A percentile compares a stretch with the other conserved stretches of the same genome.
These are phyloP conservation scores for Moricandia moricandioides DNA, from an alignment of 345 rosid species.

Conservation along the genomic window DNA sequence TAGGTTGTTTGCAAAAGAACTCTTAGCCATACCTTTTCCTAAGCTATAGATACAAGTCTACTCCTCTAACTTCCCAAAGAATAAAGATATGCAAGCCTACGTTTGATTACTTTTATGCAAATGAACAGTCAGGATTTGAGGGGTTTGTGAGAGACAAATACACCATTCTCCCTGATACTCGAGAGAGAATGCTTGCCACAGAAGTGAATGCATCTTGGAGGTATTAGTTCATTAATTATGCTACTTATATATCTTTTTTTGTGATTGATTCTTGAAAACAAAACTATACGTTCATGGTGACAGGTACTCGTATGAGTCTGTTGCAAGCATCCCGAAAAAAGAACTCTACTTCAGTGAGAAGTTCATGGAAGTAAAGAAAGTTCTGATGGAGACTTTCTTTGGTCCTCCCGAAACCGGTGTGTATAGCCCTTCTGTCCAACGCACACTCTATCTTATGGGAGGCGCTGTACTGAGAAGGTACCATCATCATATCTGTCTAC, in stretches of 20 bases:
- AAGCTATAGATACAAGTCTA: no score
- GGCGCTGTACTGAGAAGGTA: conserved; percentile 75
- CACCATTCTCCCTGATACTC: conserved; percentile 87
- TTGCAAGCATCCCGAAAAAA: conserved; percentile 53
- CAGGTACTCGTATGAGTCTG: conserved; percentile 75
- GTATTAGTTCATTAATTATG: conserved; percentile 38
- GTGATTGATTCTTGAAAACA: conserved; percentile 2
- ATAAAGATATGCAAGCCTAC: no score
- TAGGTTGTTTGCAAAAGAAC: neutral
- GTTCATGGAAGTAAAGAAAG: conserved; percentile 58
- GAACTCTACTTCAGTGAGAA: conserved; percentile 63
- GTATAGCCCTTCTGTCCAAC: conserved; percentile 95
- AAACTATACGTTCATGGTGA: conserved; percentile 22
- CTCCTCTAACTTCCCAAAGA: no score
- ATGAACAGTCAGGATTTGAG: conserved; percentile 91
- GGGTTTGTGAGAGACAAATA: conserved; percentile 82
- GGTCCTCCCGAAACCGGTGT: conserved; percentile 83
- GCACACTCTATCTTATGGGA: conserved; percentile 82
- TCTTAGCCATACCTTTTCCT: neutral
- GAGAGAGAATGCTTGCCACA: conserved; percentile 86
- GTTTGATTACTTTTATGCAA: neutral
- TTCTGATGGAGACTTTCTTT: conserved; percentile 62
- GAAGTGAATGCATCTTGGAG: conserved; percentile 87
- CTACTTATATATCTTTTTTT: neutral
- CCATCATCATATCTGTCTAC: conserved; percentile 9